Percentiles rank a stretch among this genome's conserved stretches.
phyloP scores from a whole-genome alignment of 441 rosid species.

The Euphorbia celastroides region DNA sequence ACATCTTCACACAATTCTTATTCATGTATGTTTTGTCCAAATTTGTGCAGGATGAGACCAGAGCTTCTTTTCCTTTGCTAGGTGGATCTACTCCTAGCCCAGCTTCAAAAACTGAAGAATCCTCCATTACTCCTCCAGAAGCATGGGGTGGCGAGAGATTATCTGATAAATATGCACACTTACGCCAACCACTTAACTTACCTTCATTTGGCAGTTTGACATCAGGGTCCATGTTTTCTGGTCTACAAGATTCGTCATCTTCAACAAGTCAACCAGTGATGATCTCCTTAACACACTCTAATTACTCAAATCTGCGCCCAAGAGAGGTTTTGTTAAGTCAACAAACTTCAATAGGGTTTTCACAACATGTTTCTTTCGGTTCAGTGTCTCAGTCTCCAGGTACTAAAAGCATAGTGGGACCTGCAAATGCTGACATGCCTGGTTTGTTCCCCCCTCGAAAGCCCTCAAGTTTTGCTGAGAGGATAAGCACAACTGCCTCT shows the following conservation, averaged over 20 bases:
- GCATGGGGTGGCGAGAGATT: conserved; percentile 97
- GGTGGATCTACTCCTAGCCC: conserved; percentile 50
- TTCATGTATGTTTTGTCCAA: conserved; percentile 10
- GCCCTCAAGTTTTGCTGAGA: conserved; percentile 72
- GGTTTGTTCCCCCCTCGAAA: conserved; percentile 51
- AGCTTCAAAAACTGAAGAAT: conserved; percentile 64
- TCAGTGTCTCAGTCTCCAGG: conserved; percentile 41
- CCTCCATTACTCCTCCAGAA: conserved; percentile 90
- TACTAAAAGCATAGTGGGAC: conserved; percentile 42
- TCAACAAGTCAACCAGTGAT: conserved; percentile 46
- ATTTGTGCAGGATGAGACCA: conserved; percentile 53
- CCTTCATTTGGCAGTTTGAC: conserved; percentile 52
- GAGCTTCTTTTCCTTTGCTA: conserved; percentile 36
- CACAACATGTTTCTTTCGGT: conserved; percentile 49
- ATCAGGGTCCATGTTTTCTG: conserved; percentile 53
- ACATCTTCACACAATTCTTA: conserved; percentile 3
- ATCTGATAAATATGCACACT: conserved; percentile 51
- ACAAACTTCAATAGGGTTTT: conserved; percentile 47
- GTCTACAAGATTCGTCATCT: conserved; percentile 54
- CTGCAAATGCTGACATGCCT: conserved; percentile 45
- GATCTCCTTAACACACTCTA: conserved; percentile 36
- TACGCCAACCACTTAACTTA: conserved; percentile 41
- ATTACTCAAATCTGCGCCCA: conserved; percentile 37
- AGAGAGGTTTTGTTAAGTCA: conserved; percentile 47
- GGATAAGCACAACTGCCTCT: conserved; percentile 79